phyloP scores from a whole-genome alignment of 1,284 basidiomycete species.

The Pisolithus thermaeus region DNA sequence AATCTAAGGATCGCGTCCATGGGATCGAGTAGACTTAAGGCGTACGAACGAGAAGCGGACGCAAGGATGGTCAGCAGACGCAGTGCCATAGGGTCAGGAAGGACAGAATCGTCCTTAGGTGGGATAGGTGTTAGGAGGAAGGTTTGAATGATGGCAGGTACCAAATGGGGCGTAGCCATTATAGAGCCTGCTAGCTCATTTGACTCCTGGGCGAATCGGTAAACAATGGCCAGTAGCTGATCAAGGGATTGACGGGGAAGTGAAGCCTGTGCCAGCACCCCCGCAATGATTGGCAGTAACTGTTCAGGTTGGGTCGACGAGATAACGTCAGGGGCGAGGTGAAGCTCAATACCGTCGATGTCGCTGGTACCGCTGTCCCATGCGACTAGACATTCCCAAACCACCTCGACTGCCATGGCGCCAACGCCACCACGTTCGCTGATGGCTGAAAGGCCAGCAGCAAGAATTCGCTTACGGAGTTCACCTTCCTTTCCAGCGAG shows the following conservation, averaged over 20 bases:
- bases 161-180: constrained; percentile 45
- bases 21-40: constrained; percentile 49
- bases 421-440: constrained; percentile 64
- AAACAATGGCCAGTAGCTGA: constrained; percentile 61
- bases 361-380: constrained; percentile 42
- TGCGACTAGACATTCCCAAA: constrained; percentile 64
- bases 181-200: constrained; percentile 52
- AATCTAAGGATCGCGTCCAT: constrained; percentile 74
- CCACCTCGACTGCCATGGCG: constrained; percentile 57
- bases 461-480: constrained; percentile 51
- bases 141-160: constrained; percentile 47
- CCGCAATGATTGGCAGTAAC: constrained; percentile 48
- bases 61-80: constrained; percentile 58
- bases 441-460: constrained; percentile 59
- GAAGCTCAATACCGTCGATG: constrained; percentile 45
- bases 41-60: constrained; percentile 61
- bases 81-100: constrained; percentile 52
- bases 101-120: constrained; percentile 22
- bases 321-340: constrained; percentile 25
- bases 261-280: constrained; percentile 34
- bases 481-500: constrained; percentile 42
- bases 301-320: constrained; percentile 48
- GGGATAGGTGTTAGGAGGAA: constrained; percentile 53
- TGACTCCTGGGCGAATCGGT: constrained; percentile 54
- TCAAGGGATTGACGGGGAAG: constrained; percentile 44